phyloP scores from a whole-genome alignment of 768 basidiomycete genomes.

The Lactarius akahatsu region DNA sequence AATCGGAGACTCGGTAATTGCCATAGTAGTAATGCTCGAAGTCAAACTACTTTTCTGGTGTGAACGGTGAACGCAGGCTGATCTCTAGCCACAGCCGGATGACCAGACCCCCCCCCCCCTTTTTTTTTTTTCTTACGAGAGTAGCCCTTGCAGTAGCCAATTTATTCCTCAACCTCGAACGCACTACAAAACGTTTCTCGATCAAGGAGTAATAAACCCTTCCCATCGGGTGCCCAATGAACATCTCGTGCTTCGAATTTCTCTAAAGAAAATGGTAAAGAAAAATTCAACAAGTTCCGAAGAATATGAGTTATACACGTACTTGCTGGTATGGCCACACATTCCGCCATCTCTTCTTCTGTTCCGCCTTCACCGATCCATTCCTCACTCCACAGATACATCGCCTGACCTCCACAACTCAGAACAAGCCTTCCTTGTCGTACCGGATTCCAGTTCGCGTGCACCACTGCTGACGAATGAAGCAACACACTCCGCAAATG shows the following conservation, averaged over 20 bases:
- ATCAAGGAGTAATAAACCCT: conserved; percentile 71
- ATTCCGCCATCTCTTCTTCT: conserved; percentile 82
- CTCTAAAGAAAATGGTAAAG: conserved; percentile 40
- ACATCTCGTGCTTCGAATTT: conserved; percentile 70
- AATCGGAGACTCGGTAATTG: conserved; percentile 21
- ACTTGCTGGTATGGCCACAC: conserved; percentile 87
- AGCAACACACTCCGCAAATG: conserved; percentile 64
- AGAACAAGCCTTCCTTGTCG: conserved; percentile 67
- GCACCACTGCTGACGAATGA: conserved; percentile 60
- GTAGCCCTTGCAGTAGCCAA: not conserved
- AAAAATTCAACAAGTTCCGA: not conserved
- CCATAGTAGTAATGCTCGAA: too few species aligned
- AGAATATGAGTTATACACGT: conserved; percentile 37
- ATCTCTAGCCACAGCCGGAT: not conserved
- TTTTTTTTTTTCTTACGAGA: not conserved
- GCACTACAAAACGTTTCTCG: conserved; percentile 68
- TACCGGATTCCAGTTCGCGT: conserved; percentile 82
- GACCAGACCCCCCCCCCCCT: too few species aligned
- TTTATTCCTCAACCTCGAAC: conserved; percentile 28
- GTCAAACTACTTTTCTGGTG: too few species aligned
- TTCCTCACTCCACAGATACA: conserved; percentile 84
- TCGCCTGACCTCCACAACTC: conserved; percentile 63
- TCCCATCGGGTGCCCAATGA: conserved; percentile 85
- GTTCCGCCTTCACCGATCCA: conserved; percentile 58
- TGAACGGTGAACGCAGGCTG: too few species aligned